Percentiles rank a stretch among this genome's conserved stretches.
Conservation (phyloP, 2,329 filamentous ascomycete species). For the Cercospora beticola region DNA sequence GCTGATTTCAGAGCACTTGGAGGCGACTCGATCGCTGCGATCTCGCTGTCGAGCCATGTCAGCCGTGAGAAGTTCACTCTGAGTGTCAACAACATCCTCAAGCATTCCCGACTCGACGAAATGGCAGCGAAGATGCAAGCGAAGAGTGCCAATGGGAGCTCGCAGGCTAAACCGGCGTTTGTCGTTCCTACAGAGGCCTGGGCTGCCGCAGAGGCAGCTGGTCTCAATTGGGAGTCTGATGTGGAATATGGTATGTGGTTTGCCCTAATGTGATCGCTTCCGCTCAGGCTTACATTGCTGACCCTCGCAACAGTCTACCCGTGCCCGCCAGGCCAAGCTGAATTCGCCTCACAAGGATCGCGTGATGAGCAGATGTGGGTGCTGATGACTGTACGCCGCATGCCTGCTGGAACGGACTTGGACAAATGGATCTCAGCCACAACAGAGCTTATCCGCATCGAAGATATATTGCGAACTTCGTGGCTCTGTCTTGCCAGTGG, state of each 20-base stretch:
- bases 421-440: neutral
- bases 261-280: neutral
- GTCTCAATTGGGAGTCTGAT: neutral
- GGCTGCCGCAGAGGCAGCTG: neutral
- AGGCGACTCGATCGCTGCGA: conserved; percentile 48
- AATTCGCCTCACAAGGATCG: neutral
- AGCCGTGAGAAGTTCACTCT: neutral
- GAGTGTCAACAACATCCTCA: neutral
- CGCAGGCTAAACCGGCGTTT: neutral
- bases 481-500: neutral
- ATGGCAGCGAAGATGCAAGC: neutral
- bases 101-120: neutral
- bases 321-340: neutral
- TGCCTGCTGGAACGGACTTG: neutral
- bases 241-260: neutral
- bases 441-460: neutral
- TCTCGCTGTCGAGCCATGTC: conserved; percentile 42
- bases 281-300: neutral
- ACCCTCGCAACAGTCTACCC: neutral
- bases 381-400: neutral
- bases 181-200: neutral
- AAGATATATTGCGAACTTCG: neutral
- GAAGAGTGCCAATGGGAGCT: neutral
- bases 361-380: neutral
- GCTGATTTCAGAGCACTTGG: conserved; percentile 47